Base-by-base conservation (phyloP, 1,284 basidiomycete species). In the Sporisorium exsertum region DNA sequence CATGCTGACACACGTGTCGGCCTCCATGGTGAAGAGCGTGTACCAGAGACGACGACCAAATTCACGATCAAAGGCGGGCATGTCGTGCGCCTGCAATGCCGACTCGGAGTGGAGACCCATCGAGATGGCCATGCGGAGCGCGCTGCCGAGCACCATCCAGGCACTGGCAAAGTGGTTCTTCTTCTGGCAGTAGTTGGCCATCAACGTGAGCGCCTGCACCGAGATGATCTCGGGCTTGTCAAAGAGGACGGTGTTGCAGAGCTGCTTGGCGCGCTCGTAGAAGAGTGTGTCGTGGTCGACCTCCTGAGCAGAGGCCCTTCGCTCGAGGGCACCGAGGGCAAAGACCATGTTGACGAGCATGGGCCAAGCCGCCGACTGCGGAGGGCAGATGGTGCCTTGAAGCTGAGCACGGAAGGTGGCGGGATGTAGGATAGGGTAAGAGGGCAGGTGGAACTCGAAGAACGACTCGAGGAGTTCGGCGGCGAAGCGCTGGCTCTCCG, bases 301-400 rank as follows among this genome's bases (percentile, higher is more conserved):
- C 43, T 72, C 74, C 7, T 70, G 51, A 4, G 69, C 70, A 20
- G 68, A 65, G 5, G 27, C 54, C 15, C 70, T 62, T 40, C 70
- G 70, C 60, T 77, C 74, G 33, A 72, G 68, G 20, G 74, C 66
- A 22, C 74, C 74, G 26, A 77, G 65, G 13, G 74, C 74, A 46
- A 77, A 77, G 24, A 77, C 74, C 74, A 77, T 77, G 74, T 77
- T 77, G 66, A 77, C 69, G 1, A 77, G 74, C 69, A 72, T 70
- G 24, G 65, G 58, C 74, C 74, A 77, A 26, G 70, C 66, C 7
- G 61, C 32, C 7, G 63, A 63, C n/a, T 43, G 47, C 9, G 74
- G 74, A 43, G 65, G 58, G 46, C 52, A 55, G 24, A 72, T 37
- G 16, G 70, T 69, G 40, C 70, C 74, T 29, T 65, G 56, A 13